Conservation (phyloP, 2,329 filamentous ascomycete species). For the Fusarium pseudoanthophilum region DNA sequence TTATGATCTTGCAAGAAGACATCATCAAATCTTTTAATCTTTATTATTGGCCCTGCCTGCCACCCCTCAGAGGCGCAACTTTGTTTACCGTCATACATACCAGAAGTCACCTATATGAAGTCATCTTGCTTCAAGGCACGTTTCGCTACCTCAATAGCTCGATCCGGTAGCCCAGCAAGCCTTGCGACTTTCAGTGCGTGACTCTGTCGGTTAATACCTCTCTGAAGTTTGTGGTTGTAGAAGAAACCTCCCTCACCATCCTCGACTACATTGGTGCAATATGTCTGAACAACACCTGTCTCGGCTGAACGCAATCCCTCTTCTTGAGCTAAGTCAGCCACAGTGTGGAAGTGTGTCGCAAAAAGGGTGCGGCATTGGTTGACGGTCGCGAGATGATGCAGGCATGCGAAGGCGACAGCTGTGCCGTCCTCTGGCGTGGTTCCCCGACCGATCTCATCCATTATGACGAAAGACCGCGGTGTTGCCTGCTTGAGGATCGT, state of each 20-base stretch:
- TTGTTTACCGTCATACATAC: no score
- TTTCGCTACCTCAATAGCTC: conserved; percentile 75
- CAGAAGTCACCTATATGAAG: background rate
- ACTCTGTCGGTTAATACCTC: conserved; percentile 85
- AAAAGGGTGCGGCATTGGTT: conserved; percentile 87
- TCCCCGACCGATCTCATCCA: conserved; percentile 96
- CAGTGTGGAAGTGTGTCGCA: conserved; percentile 90
- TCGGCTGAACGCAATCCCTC: conserved; percentile 55
- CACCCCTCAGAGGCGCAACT: background rate
- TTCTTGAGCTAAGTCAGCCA: conserved; percentile 78
- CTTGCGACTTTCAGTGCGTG: conserved; percentile 96
- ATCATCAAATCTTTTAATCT: background rate
- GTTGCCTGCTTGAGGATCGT: conserved; percentile 89
- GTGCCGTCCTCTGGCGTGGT: conserved; percentile 93
- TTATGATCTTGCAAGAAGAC: background rate
- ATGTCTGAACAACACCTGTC: conserved; percentile 69
- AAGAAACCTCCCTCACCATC: conserved; percentile 76
- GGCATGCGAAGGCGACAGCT: conserved; percentile 87
- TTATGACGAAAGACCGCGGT: conserved; percentile 87
- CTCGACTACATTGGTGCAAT: conserved; percentile 91
- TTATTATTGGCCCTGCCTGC: background rate
- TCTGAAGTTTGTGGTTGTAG: conserved; percentile 84
- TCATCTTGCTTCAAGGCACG: conserved; percentile 58
- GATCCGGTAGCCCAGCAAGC: conserved; percentile 82
- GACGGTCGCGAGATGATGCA: conserved; percentile 82